Percentiles rank a stretch among this genome's conserved stretches.
phyloP scores from a whole-genome alignment of 2,329 filamentous ascomycete species.

The Myriosclerotinia scirpicola region DNA sequence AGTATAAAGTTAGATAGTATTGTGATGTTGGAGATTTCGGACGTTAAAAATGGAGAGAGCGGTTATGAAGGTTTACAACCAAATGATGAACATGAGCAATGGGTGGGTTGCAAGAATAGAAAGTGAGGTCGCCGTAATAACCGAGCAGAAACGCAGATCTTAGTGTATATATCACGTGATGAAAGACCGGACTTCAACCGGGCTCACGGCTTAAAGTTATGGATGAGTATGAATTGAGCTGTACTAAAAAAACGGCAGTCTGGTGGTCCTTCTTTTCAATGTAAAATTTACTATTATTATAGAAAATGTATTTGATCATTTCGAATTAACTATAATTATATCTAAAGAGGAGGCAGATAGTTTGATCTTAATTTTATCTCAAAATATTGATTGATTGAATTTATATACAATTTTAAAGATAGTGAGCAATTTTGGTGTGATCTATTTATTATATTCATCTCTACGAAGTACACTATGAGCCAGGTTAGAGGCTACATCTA shows the following conservation, averaged over 20 bases:
- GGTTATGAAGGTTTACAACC: conserved; percentile 16
- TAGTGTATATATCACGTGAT: conserved; percentile 14
- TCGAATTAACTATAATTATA: neutral
- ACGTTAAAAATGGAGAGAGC: conserved; percentile 28
- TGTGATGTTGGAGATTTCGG: conserved; percentile 26
- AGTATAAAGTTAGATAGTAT: conserved; percentile 19
- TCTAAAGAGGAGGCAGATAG: no score
- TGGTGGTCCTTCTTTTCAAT: no score
- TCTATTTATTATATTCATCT: neutral
- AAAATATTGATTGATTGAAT: neutral
- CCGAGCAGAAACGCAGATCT: neutral
- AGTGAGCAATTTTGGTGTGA: neutral
- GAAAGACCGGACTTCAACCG: neutral
- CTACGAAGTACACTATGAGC: no score
- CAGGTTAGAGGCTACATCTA: neutral
- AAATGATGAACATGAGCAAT: conserved; percentile 18
- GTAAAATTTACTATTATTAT: no score
- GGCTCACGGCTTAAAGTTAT: no score
- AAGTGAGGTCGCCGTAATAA: conserved; percentile 1
- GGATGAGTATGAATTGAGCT: no score
- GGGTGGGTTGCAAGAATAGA: conserved; percentile 4
- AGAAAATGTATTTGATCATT: no score
- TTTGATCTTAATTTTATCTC: rapidly evolving
- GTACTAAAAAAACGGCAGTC: no score
- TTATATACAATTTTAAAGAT: neutral